Base-by-base conservation (phyloP, 352 stramenopile genomes). In the Aphanomyces euteiches region DNA sequence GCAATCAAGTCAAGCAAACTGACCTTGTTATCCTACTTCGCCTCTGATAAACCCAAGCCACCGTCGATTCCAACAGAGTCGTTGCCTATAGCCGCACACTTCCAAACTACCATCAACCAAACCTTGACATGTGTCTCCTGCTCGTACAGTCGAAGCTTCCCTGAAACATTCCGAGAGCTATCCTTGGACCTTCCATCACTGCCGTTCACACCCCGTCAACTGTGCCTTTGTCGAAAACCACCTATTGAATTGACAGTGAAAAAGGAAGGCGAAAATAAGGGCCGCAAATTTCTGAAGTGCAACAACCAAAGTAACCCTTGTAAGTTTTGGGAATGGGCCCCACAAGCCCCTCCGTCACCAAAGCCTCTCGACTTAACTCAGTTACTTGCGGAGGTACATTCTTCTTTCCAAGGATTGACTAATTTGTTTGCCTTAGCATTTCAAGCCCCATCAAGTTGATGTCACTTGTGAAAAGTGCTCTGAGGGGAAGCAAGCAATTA, bases 101-200 rank as follows among this genome's bases (percentile, higher is more conserved):
- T 96, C 73, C 85, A 85, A 36, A 81, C 84, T 2, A 83, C 93
- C 43, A 75, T 96, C 17, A 84, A 83, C 34, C 83, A 83, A 37
- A 92, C 85, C 0, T 79, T 96, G 38, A 91, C 86, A 4, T 96
- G 88, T 73, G 76, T 72, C 17, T 87, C 77, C 36, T 96, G 88
- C 73, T 76, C 77, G 12, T 94, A 93, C 78, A 92, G 77, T 36
- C 83, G 88, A 34, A 88, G 87, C 59, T 78, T 92, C 64, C 73
- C 85, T 7, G 88, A 96, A 69, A 84, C 79, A 41, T 96, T 94
- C 67, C 92, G 92, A 61, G 86, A 96, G 59, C 92, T 96, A 66
- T 94, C 88, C 3, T 72, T 96, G 15, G 88, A 96, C 75, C 64
- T 96, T 12, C 86, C 88, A 21, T 37, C 60, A 7, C 47, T 66